A percentile compares a stretch with the other conserved stretches of the same genome.
These are phyloP conservation scores for Arxiozyma slooffiae DNA, from an alignment of 1,139 yeast species.

Conservation along the genomic window DNA sequence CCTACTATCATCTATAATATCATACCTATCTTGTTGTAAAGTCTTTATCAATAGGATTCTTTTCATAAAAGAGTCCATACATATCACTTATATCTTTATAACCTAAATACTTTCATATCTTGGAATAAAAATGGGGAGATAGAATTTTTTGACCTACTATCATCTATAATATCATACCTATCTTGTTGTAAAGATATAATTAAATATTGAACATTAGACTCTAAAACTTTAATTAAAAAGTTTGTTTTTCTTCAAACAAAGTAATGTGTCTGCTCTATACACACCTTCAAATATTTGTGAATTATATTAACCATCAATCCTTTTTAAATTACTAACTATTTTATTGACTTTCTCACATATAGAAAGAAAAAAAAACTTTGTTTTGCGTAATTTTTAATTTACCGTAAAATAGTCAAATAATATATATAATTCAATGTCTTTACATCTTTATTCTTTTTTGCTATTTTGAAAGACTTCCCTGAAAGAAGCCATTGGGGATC, in stretches of 20 bases:
- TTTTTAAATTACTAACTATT: conserved; percentile 50
- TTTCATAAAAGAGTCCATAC: conserved; percentile 5
- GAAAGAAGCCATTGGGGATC: conserved; percentile 68
- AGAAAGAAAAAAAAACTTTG: conserved; percentile 38
- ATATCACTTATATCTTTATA: conserved; percentile 7
- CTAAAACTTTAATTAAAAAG: conserved; percentile 14
- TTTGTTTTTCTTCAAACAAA: conserved; percentile 16
- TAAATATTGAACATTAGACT: conserved; percentile 18
- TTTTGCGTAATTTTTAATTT: conserved; percentile 58
- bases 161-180: conserved; percentile 4
- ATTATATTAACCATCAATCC: conserved; percentile 17
- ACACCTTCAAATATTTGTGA: conserved; percentile 22
- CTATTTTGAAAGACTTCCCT: conserved; percentile 84
- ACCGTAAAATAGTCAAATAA: conserved; percentile 70
- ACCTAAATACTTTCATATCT: conserved; percentile 14
- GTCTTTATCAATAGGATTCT: neutral
- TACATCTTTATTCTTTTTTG: conserved; percentile 74
- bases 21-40: conserved; percentile 6
- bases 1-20: neutral
- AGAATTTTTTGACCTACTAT: neutral
- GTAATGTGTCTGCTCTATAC: conserved; percentile 22
- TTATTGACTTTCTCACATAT: conserved; percentile 43
- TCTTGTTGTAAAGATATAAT: conserved; percentile 17
- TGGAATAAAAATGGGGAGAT: conserved; percentile 3
- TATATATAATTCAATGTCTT: conserved; percentile 65